Conservation (phyloP, 805 yeast genomes). For the Starmerella tilneyi region DNA sequence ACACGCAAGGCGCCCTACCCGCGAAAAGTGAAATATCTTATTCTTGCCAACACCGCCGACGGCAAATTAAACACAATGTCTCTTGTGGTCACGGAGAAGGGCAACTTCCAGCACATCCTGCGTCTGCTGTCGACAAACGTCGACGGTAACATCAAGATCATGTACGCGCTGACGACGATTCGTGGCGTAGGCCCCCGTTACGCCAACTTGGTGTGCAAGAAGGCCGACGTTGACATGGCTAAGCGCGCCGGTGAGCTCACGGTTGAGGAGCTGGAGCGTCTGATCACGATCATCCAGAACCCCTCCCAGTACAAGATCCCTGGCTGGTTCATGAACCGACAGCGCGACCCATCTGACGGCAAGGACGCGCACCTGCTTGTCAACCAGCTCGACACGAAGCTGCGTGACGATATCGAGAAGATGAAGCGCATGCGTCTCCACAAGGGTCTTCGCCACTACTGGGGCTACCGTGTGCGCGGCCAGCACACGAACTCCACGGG, state of each 20-base stretch:
- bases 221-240: constrained; percentile 96
- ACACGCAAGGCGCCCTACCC: constrained; percentile 1
- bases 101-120: constrained; percentile 99
- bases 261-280: constrained; percentile 99
- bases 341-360: constrained; percentile 96
- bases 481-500: constrained; percentile 99
- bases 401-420: constrained; percentile 99
- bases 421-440: constrained; percentile 99
- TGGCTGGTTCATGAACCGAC: constrained; percentile 99
- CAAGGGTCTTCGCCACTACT: constrained; percentile 99
- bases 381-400: constrained; percentile 97
- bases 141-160: constrained; percentile 99
- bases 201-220: constrained; percentile 99
- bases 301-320: constrained; percentile 99
- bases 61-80: constrained; percentile 44
- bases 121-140: constrained; percentile 99
- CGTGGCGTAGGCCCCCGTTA: constrained; percentile 99
- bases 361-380: constrained; percentile 98
- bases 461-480: constrained; percentile 99
- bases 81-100: constrained; percentile 97
- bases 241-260: constrained; percentile 99
- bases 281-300: constrained; percentile 99
- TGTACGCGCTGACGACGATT: constrained; percentile 99
- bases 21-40: constrained; percentile 17
- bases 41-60: constrained; percentile 11